Evolutionary conservation across 768 basidiomycete species (phyloP), one percentile per base, ranked within the genome.

Genomic region (Hericium coralloides): DNA sequence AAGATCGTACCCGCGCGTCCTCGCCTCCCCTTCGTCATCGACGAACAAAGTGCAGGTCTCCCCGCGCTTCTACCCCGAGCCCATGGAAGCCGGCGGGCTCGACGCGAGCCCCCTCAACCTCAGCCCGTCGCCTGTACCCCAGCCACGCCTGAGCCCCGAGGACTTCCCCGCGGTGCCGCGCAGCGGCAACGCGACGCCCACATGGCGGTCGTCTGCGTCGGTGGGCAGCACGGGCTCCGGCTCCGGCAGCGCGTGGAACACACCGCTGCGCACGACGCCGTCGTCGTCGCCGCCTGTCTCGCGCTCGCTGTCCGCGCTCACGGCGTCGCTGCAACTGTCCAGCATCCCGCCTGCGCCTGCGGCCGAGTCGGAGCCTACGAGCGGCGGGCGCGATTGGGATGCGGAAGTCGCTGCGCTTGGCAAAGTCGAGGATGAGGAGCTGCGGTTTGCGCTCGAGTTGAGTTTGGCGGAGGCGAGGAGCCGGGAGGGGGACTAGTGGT

Each of bases 41-140:
- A 79, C 77, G 58, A 65, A 69, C 43, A 85, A 84, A 69, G 69
- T 85, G 1, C 82, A 81, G 45, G 71, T 84, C 1, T 82, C 83
- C 0, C 79, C 63, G 37, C 66, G 66, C 18, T 68, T 74, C 58
- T 63, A 69, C 10, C 76, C 73, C 1, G 83, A 87, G 65, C 76
- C 83, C 2, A 77, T 73, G 68, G 79, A 83, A 65, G 84, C 83
- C 0, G 79, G 79, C 43, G 62, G 60, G 3, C 38, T 58, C 7
- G 43, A 10, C 0, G 41, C 12, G 17, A 55, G 49, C 37, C 55
- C 53, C 6, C 62, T 66, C 26, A 70, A 65, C 56, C 60, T 66
- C 37, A 72, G 69, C 37, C 20, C 53, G 14, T 38, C 20, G 20
- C 26, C 37, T 26, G 49, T 23, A 37, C 38, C 26, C 55, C 26